Base-by-base conservation (phyloP, 176 grass and related monocot genomes). In the Pontederia crassipes region DNA sequence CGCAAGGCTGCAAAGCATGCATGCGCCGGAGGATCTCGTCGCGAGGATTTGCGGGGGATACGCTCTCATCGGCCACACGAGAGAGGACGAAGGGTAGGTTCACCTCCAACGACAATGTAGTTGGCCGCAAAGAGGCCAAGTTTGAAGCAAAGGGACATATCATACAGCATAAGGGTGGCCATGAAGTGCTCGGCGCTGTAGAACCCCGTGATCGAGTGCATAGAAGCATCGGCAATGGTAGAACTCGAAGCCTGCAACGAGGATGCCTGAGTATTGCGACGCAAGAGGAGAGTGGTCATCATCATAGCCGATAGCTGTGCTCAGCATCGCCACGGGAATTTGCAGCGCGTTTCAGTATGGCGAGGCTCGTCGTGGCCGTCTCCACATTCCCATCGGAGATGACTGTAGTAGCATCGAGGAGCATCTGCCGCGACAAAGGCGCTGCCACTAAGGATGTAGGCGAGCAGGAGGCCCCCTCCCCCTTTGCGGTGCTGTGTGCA, bases 11-110 rank as follows among this genome's bases (percentile, higher is more conserved):
- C 13, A 95, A 79, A 8, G 89, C 81, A 28, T 81, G 82, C 14
- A 95, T 85, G 12, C 81, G 89, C 49, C 85, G 89, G 59, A 95
- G 85, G 4, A 85, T 75, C 74, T 95, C 82, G 61, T 95, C 89
- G 12, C 89, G 81, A 4, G 85, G 89, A 48, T 95, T 95, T 64
- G 79, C 75, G 49, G 89, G 89, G 13, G 82, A 82, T 16, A 95
- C 89, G 69, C 85, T 95, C 70, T 95, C 89, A 54, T 95, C 89
- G 4, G 82, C 81, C 4, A 95, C 81, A 62, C 75, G 81, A 0
- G 89, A 95, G 49, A 95, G 65, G 13, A 72, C 82, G 55, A 89
- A 95, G 64, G 89, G 75, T 9, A 95, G 79, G 79, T 95, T 95
- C 46, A 95, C 85, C 0, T 65, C 85, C 57, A 95, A 57, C 20